These are phyloP conservation scores for Aspergillus kassunensis DNA, from an alignment of 495 filamentous ascomycete species.

Conservation along the genomic window DNA sequence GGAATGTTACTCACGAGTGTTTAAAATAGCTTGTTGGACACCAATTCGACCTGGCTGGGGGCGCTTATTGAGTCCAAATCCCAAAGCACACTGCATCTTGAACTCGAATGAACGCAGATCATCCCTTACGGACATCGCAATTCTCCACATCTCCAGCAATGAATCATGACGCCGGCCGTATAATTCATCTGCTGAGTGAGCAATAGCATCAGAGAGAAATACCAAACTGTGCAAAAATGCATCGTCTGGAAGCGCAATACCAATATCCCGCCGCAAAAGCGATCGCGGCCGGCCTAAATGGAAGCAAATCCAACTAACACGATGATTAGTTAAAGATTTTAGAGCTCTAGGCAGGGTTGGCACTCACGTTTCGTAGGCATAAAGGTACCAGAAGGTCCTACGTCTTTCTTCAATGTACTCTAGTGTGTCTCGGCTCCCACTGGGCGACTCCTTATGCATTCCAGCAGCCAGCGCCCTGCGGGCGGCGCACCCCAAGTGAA, in stretches of 20 bases:
- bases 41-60: constrained; percentile 32
- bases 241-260: constrained; percentile 34
- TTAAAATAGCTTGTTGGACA: constrained; percentile 35
- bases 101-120: constrained; percentile 32
- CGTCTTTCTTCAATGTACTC: constrained; percentile 35
- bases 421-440: constrained; percentile 19
- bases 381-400: constrained; percentile 41
- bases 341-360: no score
- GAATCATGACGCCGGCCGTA: constrained; percentile 41
- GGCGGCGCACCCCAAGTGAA: constrained; percentile 34
- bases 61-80: constrained; percentile 30
- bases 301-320: constrained; percentile 45
- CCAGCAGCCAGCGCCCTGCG: constrained; percentile 42
- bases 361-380: constrained; percentile 42
- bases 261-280: constrained; percentile 31
- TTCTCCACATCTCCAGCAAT: constrained; percentile 41
- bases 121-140: constrained; percentile 34
- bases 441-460: constrained; percentile 39
- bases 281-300: constrained; percentile 38
- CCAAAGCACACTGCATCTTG: constrained; percentile 27
- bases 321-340: constrained; percentile 10
- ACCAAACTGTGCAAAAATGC: constrained; percentile 31
- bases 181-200: constrained; percentile 34
- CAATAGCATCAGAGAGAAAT: constrained; percentile 31
- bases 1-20: constrained; percentile 29